Base-by-base conservation (phyloP, 495 filamentous ascomycete species). In the Penicillium chermesinum region DNA sequence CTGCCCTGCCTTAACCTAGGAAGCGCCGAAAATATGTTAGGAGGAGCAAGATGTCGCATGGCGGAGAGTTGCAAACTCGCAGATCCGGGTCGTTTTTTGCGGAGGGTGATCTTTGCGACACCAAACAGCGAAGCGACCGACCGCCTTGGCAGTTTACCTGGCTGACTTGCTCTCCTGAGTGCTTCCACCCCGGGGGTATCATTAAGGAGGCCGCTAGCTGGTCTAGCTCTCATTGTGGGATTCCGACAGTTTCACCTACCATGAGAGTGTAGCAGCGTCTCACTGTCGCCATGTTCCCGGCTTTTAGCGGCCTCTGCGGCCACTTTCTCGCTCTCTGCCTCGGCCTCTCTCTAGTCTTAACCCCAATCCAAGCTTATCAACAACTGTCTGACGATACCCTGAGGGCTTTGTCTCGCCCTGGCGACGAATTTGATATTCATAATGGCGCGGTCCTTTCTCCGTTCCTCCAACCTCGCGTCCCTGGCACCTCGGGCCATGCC, bases 381-480 rank as follows among this genome's bases (percentile, higher is more conserved):
- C 69, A 75, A 27, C 69, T 95, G 44, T 88, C 91, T 10, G 83
- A 91, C 54, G 68, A 80, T 36, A 83, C 84, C 15, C 74, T 97
- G 12, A 71, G 68, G 32, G 61, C 66, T 32, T 70, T 97, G 3
- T 86, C 87, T 2, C 78, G 78, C 13, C 83, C 86, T 1, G 79
- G 78, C 45, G 51, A 76, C 22, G 91, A 95, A 71, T 93, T 96
- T 63, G 76, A 97, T 65, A 86, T 91, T 57, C 61, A 84, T 38
- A 75, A 70, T 42, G 87, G 89, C 45, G 69, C 76, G 6, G 72
- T 98, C 16, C 77, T 97, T n/a, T 73, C 91, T 1, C 93, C 91
- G 1, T 91, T 98, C 51, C 79, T 98, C n/a, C 81, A 79, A 17
- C 85, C 91, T 21, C 87, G 93, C 45, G 91, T 98, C 20, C 83